phyloP scores from a whole-genome alignment of 768 basidiomycete species.

The Rhizopogon roseolus region DNA sequence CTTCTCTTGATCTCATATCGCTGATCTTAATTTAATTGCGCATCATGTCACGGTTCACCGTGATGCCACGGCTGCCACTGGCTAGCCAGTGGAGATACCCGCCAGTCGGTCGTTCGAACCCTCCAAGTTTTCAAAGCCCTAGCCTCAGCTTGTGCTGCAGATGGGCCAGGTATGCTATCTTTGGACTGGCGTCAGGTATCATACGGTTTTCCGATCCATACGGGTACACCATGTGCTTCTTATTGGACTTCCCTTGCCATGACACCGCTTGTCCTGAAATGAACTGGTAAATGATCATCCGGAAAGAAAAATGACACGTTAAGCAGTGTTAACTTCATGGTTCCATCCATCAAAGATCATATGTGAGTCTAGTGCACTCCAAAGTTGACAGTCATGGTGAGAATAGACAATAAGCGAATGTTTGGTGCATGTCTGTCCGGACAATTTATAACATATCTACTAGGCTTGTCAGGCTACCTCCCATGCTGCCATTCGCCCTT shows the following conservation, averaged over 20 bases:
- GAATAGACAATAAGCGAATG: not conserved
- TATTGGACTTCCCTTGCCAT: not conserved
- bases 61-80: too few species aligned
- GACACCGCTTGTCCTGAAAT: not conserved
- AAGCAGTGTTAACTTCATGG: not conserved
- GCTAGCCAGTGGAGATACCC: too few species aligned
- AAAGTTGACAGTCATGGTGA: not conserved
- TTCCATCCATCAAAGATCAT: not conserved
- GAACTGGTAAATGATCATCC: not conserved
- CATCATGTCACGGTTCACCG: too few species aligned
- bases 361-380: too few species aligned
- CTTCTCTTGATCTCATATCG: too few species aligned
- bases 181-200: not conserved
- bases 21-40: too few species aligned
- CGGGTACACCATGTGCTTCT: not conserved
- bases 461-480: not conserved
- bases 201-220: too few species aligned
- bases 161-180: too few species aligned
- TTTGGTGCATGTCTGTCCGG: not conserved
- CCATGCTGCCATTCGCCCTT: constrained; percentile 53
- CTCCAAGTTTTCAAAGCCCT: too few species aligned
- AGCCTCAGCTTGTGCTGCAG: too few species aligned
- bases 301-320: not conserved
- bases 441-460: not conserved
- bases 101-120: too few species aligned